Base-by-base conservation (phyloP, 495 filamentous ascomycete species). In the Lepraria neglecta region DNA sequence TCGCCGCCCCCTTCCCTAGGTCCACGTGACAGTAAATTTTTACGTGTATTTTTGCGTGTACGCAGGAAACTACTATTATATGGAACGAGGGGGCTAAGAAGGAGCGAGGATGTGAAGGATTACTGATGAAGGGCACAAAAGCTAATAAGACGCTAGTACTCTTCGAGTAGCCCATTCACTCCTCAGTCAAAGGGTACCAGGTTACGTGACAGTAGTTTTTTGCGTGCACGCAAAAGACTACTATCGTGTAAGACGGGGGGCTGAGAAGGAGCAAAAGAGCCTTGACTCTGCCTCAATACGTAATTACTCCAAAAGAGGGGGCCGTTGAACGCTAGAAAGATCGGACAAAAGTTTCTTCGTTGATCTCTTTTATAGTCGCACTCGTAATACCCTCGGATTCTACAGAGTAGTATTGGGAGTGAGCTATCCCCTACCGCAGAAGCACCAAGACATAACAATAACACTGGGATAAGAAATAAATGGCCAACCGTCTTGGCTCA, bases 271-370 rank as follows among this genome's bases (percentile, higher is more conserved):
- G 6, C 48, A 52, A 52, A 27, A 52, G 48, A 52, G 48, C 48
- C 48, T 52, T 52, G 48, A 52, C 48, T 52, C n/a, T 31, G n/a
- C 48, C 48, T 52, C 48, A 52, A 52, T 19, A 31, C 21, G n/a
- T 31, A 52, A 52, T 52, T 31, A 52, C 48, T 52, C n/a, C 15
- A 52, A 9, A 52, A 52, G 48, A 52, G 48, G 48, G 38, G 38
- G 38, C 38, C 38, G 38, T 42, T 42, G 38, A 42, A 42, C 6
- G 38, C 38, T 42, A 42, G 38, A 42, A 42, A 42, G 38, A 42
- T 42, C 38, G 38, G 38, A 42, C 38, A 42, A 42, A 42, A 42
- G 14, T 42, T 42, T 42, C 38, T 42, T 42, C 38, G 38, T 42
- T 14, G 38, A 42, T 42, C 38, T 42, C 38, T 42, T 42, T 42